phyloP scores from a whole-genome alignment of 2,329 filamentous ascomycete genomes.

The Aspergillus udagawae region DNA sequence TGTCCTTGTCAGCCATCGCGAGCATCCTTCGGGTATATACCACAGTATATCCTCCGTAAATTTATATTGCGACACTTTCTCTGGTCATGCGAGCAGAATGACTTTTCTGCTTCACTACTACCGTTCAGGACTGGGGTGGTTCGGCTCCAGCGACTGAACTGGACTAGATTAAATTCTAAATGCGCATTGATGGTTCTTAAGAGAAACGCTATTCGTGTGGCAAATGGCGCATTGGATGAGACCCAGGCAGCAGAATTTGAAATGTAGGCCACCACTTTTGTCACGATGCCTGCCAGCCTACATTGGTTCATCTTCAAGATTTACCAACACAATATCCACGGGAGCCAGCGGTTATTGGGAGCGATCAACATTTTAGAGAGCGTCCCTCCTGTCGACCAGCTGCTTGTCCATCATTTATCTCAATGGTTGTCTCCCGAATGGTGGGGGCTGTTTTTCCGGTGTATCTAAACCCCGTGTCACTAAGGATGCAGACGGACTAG shows the following conservation, averaged over 20 bases:
- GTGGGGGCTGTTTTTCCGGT: too few species aligned
- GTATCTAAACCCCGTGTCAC: too few species aligned
- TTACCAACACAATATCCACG: too few species aligned
- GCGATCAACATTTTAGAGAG: background rate
- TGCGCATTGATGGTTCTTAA: background rate
- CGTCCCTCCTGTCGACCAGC: too few species aligned
- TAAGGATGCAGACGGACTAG: too few species aligned
- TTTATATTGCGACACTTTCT: background rate
- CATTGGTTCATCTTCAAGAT: background rate
- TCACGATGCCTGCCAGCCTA: too few species aligned
- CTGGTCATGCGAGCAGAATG: background rate
- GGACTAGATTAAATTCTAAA: background rate
- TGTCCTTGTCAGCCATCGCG: too few species aligned
- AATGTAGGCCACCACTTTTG: background rate
- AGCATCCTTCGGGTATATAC: too few species aligned
- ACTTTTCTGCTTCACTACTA: background rate
- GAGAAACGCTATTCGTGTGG: background rate
- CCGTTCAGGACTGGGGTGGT: too few species aligned
- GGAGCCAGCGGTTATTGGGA: background rate
- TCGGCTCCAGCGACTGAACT: too few species aligned
- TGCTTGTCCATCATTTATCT: background rate
- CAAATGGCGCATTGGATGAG: background rate
- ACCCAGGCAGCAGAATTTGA: background rate
- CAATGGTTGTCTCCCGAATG: background rate
- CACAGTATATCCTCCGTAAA: too few species aligned